phyloP scores from a whole-genome alignment of 1,284 basidiomycete species.

The Gymnopus androsaceus region DNA sequence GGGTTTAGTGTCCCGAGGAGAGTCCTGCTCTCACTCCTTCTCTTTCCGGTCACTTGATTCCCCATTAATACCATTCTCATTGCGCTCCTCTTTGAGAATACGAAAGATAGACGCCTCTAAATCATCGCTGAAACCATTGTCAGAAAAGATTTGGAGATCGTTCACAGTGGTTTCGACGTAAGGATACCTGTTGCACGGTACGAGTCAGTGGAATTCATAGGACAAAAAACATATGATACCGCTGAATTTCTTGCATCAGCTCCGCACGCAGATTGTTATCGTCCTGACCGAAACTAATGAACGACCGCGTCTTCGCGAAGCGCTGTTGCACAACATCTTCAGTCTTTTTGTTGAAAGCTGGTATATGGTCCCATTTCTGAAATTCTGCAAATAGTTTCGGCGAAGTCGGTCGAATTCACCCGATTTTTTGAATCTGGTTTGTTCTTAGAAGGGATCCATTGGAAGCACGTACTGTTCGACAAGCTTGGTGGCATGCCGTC shows the following conservation, averaged over 20 bases:
- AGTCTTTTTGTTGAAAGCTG: slow-evolving; percentile 13
- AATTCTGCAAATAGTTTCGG: slow-evolving; percentile 66
- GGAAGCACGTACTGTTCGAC: slow-evolving; percentile 12
- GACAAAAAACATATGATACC: slow-evolving; percentile 38
- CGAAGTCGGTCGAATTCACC: slow-evolving; percentile 77
- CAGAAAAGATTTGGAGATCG: slow-evolving; percentile 53
- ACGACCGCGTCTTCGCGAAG: slow-evolving; percentile 4
- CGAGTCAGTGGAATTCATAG: not conserved
- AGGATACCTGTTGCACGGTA: slow-evolving; percentile 44
- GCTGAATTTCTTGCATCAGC: slow-evolving; percentile 70
- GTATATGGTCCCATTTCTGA: slow-evolving; percentile 35
- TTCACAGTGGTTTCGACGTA: slow-evolving; percentile 64
- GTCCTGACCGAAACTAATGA: slow-evolving; percentile 1
- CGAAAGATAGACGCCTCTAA: slow-evolving; percentile 45
- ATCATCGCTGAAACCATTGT: slow-evolving; percentile 48
- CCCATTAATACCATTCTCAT: slow-evolving; percentile 12
- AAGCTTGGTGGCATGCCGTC: slow-evolving; percentile 12
- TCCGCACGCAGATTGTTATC: slow-evolving; percentile 34
- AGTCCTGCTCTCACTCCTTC: not conserved
- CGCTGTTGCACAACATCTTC: slow-evolving; percentile 12
- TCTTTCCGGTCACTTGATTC: not conserved
- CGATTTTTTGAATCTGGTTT: slow-evolving; percentile 71
- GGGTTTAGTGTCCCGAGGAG: not conserved
- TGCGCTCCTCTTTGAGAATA: slow-evolving; percentile 38
- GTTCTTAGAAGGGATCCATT: not conserved